phyloP scores from a whole-genome alignment of 2,329 filamentous ascomycete genomes.

The Ophiognomonia clavigignenti-juglandacearum region DNA sequence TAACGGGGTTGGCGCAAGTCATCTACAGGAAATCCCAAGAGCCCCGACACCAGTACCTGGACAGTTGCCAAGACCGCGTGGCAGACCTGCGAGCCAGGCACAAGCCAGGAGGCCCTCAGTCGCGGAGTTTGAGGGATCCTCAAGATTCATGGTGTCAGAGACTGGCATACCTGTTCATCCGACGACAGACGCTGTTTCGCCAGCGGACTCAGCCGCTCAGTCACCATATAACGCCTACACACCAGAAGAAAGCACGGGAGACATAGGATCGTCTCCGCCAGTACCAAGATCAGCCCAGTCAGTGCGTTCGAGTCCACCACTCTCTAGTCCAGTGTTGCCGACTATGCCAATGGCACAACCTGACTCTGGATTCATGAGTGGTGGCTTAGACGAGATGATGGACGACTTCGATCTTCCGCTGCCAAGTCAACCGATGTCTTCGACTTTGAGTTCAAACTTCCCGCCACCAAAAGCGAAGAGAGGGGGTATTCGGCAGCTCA shows the following conservation, averaged over 20 bases:
- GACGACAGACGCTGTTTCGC: conserved; percentile 49
- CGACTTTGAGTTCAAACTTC: conserved; percentile 18
- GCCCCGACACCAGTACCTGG: conserved; percentile 72
- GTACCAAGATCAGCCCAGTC: conserved; percentile 59
- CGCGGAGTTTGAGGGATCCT: conserved; percentile 26
- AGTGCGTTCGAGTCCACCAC: conserved; percentile 55
- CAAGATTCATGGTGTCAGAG: conserved; percentile 26
- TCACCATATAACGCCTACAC: conserved; percentile 45
- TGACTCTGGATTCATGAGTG: conserved; percentile 84
- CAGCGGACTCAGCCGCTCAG: conserved; percentile 44
- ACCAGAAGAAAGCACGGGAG: conserved; percentile 66
- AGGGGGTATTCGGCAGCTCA: too few relatives aligned
- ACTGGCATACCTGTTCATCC: conserved; percentile 35
- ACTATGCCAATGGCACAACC: conserved; percentile 52
- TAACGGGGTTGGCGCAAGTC: conserved; percentile 33
- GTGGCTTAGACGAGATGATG: conserved; percentile 64
- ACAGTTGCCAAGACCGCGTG: conserved; percentile 25
- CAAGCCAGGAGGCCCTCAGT: conserved; percentile 56
- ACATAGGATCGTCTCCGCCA: conserved; percentile 87
- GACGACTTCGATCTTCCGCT: conserved; percentile 52
- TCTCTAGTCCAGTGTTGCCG: conserved; percentile 75
- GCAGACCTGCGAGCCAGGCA: conserved; percentile 27
- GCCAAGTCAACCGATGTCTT: conserved; percentile 27
- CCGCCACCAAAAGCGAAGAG: neutral
- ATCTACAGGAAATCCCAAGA: conserved; percentile 68